These are phyloP conservation scores for Exophiala oligosperma DNA, from an alignment of 2,329 filamentous ascomycete species.

Conservation along the genomic window DNA sequence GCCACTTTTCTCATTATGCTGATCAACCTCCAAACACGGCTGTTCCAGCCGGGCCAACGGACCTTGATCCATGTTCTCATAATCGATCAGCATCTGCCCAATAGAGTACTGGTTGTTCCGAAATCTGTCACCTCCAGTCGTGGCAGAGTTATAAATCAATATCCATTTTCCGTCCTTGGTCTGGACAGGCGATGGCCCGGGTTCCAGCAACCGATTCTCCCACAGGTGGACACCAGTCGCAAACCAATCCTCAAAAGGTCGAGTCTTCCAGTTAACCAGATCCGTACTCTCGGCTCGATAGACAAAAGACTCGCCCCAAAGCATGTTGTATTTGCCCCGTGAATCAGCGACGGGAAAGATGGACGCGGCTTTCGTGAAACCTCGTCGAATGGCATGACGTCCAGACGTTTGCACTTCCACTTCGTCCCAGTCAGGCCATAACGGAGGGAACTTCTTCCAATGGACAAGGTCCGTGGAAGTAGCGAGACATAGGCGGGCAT, in stretches of 20 bases:
- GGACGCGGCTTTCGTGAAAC: slow-evolving; percentile 14
- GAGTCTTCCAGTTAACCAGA: slow-evolving; percentile 34
- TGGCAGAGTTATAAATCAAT: slow-evolving; percentile 21
- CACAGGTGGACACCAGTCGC: slow-evolving; percentile 32
- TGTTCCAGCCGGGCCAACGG: slow-evolving; percentile 35
- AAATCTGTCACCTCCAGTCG: slow-evolving; percentile 32
- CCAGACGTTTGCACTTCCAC: neutral
- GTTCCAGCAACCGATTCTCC: slow-evolving; percentile 37
- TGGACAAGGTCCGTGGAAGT: slow-evolving; percentile 38
- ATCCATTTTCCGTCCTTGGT: slow-evolving; percentile 37
- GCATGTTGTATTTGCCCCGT: slow-evolving; percentile 38
- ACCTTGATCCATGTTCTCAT: slow-evolving; percentile 4
- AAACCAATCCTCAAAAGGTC: slow-evolving; percentile 29
- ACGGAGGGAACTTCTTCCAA: slow-evolving; percentile 34
- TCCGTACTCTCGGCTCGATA: slow-evolving; percentile 34
- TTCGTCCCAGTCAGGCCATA: slow-evolving; percentile 21
- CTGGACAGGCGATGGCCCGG: slow-evolving; percentile 36
- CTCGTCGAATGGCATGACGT: neutral
- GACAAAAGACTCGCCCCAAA: slow-evolving; percentile 36
- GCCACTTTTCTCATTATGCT: slow-evolving; percentile 32
- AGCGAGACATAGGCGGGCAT: slow-evolving; percentile 37
- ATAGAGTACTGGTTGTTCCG: slow-evolving; percentile 33
- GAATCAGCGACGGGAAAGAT: slow-evolving; percentile 32
- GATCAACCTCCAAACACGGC: slow-evolving; percentile 33
- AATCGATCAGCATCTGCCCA: slow-evolving; percentile 37